Evolutionary conservation across 179 eudicot genomes (phyloP).

Genomic region (Patellifolia procumbens): DNA sequence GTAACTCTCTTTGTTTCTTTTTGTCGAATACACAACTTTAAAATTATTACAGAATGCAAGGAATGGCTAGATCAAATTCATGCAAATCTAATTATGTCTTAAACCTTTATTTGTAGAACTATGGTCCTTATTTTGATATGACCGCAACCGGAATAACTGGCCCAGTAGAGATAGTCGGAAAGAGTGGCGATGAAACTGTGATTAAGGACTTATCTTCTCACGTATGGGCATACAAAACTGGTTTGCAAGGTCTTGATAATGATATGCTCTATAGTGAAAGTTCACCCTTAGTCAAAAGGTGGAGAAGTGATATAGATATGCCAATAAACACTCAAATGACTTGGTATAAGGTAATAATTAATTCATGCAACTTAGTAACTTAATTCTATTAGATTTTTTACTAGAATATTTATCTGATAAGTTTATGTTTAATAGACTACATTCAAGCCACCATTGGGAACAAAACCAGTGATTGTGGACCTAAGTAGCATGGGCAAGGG

Average conservation of each 20-base stretch:
- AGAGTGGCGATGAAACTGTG: slow-evolving; percentile 38
- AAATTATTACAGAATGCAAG: no score
- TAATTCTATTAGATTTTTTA: not conserved
- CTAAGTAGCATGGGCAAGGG: slow-evolving; percentile 41
- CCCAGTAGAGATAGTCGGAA: slow-evolving; percentile 49
- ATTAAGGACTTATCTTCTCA: slow-evolving; percentile 47
- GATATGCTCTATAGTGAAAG: slow-evolving; percentile 21
- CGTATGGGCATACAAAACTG: slow-evolving; percentile 50
- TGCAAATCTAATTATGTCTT: not conserved
- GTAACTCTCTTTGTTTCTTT: slow-evolving; percentile 18
- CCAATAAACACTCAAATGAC: slow-evolving; percentile 24
- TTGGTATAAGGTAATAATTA: slow-evolving; percentile 41
- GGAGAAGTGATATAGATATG: slow-evolving; percentile 12
- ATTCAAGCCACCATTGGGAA: slow-evolving; percentile 36
- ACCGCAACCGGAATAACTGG: slow-evolving; percentile 44
- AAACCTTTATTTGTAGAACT: slow-evolving; percentile 44
- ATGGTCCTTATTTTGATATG: slow-evolving; percentile 54
- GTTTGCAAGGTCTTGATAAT: slow-evolving; percentile 31
- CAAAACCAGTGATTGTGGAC: slow-evolving; percentile 36
- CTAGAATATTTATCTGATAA: not conserved
- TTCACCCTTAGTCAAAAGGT: not conserved
- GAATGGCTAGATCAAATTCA: not conserved
- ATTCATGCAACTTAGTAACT: not conserved
- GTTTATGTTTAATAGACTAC: slow-evolving; percentile 18
- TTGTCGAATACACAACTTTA: no score